phyloP scores from a whole-genome alignment of 2,329 filamentous ascomycete genomes.

The Aaosphaeria pasadenensis region DNA sequence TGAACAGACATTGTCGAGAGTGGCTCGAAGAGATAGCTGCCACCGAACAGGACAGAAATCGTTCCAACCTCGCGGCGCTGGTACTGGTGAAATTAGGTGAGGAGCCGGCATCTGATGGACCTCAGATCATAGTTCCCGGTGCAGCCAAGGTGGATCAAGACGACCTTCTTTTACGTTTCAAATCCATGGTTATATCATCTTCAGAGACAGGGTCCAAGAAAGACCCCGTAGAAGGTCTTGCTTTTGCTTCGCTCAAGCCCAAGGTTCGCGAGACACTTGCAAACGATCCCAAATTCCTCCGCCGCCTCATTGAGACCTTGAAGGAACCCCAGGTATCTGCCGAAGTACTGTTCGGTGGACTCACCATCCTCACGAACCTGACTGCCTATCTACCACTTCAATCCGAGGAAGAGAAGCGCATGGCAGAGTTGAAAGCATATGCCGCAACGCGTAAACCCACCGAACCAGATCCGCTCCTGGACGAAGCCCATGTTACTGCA shows the following conservation, averaged over 20 bases:
- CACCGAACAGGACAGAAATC: slow-evolving; percentile 59
- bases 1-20: slow-evolving; percentile 77
- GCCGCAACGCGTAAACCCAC: slow-evolving; percentile 73
- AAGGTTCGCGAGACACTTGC: slow-evolving; percentile 79
- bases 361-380: slow-evolving; percentile 83
- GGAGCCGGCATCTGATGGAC: slow-evolving; percentile 29
- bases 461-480: slow-evolving; percentile 65
- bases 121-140: slow-evolving; percentile 27
- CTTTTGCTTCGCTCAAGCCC: slow-evolving; percentile 84
- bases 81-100: slow-evolving; percentile 57
- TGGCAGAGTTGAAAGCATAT: slow-evolving; percentile 89
- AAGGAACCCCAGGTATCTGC: slow-evolving; percentile 43
- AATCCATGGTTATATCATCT: slow-evolving; percentile 59
- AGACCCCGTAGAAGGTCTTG: slow-evolving; percentile 83
- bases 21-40: slow-evolving; percentile 86
- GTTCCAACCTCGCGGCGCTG: slow-evolving; percentile 51
- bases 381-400: slow-evolving; percentile 74
- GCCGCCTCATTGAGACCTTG: slow-evolving; percentile 65
- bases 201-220: slow-evolving; percentile 58
- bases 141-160: slow-evolving; percentile 34
- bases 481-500: slow-evolving; percentile 70
- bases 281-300: slow-evolving; percentile 65
- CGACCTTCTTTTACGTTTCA: slow-evolving; percentile 55
- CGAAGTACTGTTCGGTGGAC: slow-evolving; percentile 70
- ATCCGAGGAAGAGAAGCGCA: slow-evolving; percentile 88